A percentile compares a stretch with the other conserved stretches of the same genome.
These are phyloP conservation scores for Sporothrix brunneoviolacea DNA, from an alignment of 2,329 filamentous ascomycete species.

Conservation along the genomic window DNA sequence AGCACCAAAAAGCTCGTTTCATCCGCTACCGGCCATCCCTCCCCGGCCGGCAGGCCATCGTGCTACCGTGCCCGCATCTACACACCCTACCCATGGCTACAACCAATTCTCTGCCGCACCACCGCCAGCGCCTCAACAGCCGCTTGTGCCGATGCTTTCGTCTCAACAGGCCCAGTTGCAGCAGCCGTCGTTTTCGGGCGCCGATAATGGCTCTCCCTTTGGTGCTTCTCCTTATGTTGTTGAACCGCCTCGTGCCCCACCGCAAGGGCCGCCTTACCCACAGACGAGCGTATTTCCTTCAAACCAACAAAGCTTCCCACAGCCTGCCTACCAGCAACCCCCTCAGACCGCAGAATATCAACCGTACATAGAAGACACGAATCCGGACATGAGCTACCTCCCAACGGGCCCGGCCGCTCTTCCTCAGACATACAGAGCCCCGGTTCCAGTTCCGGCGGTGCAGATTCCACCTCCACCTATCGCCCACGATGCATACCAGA, in stretches of 20 bases:
- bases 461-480: no score
- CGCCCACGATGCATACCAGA: not conserved
- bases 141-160: slow-evolving; percentile 15
- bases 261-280: not conserved
- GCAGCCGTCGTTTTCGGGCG: slow-evolving; percentile 5
- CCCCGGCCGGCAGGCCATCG: not conserved
- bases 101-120: slow-evolving; percentile 17
- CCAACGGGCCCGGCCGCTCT: no score
- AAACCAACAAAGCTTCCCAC: not conserved
- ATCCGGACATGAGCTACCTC: no score
- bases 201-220: not conserved
- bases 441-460: no score
- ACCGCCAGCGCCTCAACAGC: not conserved
- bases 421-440: no score
- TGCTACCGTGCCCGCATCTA: not conserved
- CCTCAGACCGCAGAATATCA: slow-evolving; percentile 8
- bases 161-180: not conserved
- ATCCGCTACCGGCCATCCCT: slow-evolving; percentile 8
- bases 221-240: not conserved
- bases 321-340: not conserved
- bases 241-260: not conserved
- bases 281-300: not conserved
- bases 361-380: not conserved
- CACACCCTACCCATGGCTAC: slow-evolving; percentile 9
- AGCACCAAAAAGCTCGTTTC: slow-evolving; percentile 24